Conservation (phyloP, 495 filamentous ascomycete species). For the Bombardia bombarda region DNA sequence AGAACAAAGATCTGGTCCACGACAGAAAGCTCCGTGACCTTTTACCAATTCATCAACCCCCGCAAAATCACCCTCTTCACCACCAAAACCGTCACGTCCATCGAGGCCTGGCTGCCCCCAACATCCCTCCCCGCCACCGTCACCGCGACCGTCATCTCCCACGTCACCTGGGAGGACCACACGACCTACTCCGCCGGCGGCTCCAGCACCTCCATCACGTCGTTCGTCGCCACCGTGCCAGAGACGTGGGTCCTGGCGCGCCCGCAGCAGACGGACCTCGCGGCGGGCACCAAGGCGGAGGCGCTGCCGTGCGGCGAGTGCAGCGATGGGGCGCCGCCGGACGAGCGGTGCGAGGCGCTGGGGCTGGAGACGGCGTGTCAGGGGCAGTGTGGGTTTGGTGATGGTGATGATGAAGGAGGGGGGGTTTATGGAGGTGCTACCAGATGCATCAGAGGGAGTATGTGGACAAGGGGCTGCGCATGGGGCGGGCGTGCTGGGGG, state of each 20-base stretch:
- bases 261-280: neutral
- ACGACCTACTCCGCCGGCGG: neutral
- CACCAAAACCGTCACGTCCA: conserved; percentile 5
- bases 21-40: neutral
- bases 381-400: conserved; percentile 6
- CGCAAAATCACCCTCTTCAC: conserved; percentile 1
- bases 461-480: neutral
- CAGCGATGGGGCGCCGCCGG: neutral
- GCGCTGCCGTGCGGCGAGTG: neutral
- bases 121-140: conserved; percentile 4
- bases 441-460: conserved; percentile 9
- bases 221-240: neutral
- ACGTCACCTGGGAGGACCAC: neutral
- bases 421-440: conserved; percentile 11
- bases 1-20: conserved; percentile 2
- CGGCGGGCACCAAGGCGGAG: neutral
- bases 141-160: conserved; percentile 1
- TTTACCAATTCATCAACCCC: conserved; percentile 4
- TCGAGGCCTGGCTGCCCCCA: conserved; percentile 2
- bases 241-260: conserved; percentile 7
- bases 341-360: neutral
- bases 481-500: conserved; percentile 14
- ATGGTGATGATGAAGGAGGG: neutral
- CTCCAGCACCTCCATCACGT: neutral
- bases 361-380: conserved; percentile 9